Conservation (phyloP, 2,329 filamentous ascomycete genomes). For the Monosporascus cannonballus region DNA sequence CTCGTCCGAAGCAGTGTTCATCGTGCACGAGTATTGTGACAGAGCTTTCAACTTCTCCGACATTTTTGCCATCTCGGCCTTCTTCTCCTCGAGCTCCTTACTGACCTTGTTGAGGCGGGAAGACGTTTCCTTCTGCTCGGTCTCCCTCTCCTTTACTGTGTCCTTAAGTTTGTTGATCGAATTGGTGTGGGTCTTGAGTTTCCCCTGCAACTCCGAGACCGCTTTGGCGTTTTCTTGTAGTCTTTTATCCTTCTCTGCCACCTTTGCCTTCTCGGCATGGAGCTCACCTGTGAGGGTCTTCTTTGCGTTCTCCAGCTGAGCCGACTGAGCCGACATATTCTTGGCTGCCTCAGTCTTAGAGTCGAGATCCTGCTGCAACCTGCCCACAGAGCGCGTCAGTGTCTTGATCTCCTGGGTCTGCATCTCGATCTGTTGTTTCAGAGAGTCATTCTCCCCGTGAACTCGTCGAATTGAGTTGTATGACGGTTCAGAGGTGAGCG, state of each 20-base stretch:
- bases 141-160: neutral
- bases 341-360: neutral
- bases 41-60: neutral
- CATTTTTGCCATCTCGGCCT: neutral
- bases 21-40: neutral
- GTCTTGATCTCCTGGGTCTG: neutral
- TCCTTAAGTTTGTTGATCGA: neutral
- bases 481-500: neutral
- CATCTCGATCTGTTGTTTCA: neutral
- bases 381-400: neutral
- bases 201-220: neutral
- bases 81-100: neutral
- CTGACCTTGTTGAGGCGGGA: neutral
- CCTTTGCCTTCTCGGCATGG: neutral
- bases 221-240: neutral
- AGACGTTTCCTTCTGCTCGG: neutral
- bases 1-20: neutral
- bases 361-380: neutral
- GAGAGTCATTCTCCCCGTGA: neutral
- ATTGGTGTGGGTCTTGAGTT: neutral
- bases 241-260: neutral
- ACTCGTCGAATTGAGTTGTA: neutral
- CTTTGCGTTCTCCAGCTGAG: neutral
- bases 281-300: neutral
- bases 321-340: neutral